Evolutionary conservation across 495 filamentous ascomycete species (phyloP), one percentile per base, ranked within the genome.

Genomic region (Aspergillus sparsus): DNA sequence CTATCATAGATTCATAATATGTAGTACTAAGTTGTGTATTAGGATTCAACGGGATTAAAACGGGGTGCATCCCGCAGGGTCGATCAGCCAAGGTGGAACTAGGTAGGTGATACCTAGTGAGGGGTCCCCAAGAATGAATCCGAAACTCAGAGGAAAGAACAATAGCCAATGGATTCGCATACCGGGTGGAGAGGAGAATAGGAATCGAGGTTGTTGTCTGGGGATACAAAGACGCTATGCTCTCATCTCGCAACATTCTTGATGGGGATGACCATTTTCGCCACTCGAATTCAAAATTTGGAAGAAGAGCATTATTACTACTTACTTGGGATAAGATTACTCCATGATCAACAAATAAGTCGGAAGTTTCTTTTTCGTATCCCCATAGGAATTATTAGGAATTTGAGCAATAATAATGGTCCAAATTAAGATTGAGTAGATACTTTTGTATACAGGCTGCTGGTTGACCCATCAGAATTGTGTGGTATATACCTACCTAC

Each of bases 61-160:
- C n/a, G 32, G 10, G 32, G 32, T 53, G 37, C 53, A 55, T 42
- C 35, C 16, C 27, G 37, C 53, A 55, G 36, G 41, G 53, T n/a
- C 16, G 53, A 55, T 55, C 53, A 44, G 31, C 32, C 10, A 9
- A 55, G 41, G 53, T 55, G 50, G 31, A 18, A 53, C 50, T 53
- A 27, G 52, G 11, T 55, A 16, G 42, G 16, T 15, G n/a, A 41
- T 41, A 41, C 37, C 37, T 41, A 41, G 12, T 47, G 16, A 21
- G 16, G 16, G 45, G 12, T 11, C 11, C 10, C 37, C 11, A 41
- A 41, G 37, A 11, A n/a, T 41, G 37, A 41, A 41, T n/a, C 37
- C 37, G 7, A n/a, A 4, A 15, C 13, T 53, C 36, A 6, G 33
- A 53, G 7, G n/a, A 7, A 11, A 47, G 16, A 5, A 21, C 27